Evolutionary conservation across 148 eudicot species (phyloP).

Genomic region (Amaranthus palmeri): DNA sequence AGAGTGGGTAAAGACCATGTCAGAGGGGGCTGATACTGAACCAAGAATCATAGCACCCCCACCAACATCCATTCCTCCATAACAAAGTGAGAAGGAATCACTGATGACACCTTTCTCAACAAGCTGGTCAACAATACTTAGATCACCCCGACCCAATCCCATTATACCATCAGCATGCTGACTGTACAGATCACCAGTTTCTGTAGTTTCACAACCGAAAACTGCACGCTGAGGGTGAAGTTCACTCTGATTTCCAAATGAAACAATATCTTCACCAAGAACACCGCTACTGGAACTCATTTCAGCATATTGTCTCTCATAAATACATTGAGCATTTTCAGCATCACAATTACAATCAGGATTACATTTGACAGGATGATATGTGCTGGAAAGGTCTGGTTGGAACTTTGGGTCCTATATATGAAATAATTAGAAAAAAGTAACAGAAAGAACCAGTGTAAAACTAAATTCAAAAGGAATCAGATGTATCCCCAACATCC

Average conservation of each 20-base stretch:
- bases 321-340: slow-evolving; percentile 49
- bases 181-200: slow-evolving; percentile 85
- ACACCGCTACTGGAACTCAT: slow-evolving; percentile 98
- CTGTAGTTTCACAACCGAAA: slow-evolving; percentile 90
- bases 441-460: background rate
- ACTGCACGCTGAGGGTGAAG: slow-evolving; percentile 75
- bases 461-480: background rate
- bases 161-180: slow-evolving; percentile 98
- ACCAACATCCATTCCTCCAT: slow-evolving; percentile 91
- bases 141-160: slow-evolving; percentile 92
- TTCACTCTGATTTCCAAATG: slow-evolving; percentile 86
- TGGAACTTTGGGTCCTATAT: slow-evolving; percentile 79
- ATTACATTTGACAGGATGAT: slow-evolving; percentile 76
- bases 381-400: slow-evolving; percentile 68
- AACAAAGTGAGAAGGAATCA: slow-evolving; percentile 88
- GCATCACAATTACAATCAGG: slow-evolving; percentile 70
- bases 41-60: slow-evolving; percentile 99
- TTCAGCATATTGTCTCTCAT: slow-evolving; percentile 93
- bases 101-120: slow-evolving; percentile 69
- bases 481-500: background rate
- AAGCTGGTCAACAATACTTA: slow-evolving; percentile 93
- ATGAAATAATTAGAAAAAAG: slow-evolving; percentile 2
- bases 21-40: slow-evolving; percentile 59
- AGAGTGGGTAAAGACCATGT: slow-evolving; percentile 74
- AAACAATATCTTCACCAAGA: slow-evolving; percentile 76